phyloP scores from a whole-genome alignment of 2,329 filamentous ascomycete genomes.

The Neonectria hederae region DNA sequence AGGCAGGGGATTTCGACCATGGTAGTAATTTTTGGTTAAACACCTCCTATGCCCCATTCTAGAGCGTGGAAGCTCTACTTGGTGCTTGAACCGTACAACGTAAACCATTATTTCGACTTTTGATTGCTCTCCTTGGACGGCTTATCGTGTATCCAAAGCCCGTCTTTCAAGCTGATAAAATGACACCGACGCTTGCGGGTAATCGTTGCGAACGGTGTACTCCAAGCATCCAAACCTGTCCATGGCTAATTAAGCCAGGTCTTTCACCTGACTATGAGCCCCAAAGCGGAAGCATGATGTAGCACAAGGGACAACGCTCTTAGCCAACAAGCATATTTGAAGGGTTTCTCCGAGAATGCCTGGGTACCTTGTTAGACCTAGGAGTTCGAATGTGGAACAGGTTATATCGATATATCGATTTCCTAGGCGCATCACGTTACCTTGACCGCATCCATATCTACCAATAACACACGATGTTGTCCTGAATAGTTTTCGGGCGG shows the following conservation, averaged over 20 bases:
- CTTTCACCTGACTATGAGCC: not conserved
- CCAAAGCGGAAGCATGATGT: not conserved
- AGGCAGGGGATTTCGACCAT: not conserved
- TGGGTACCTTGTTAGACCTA: slow-evolving; percentile 8
- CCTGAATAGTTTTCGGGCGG: not conserved
- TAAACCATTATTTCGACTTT: not conserved
- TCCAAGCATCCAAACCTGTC: not conserved
- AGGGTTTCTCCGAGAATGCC: not conserved
- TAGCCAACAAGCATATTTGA: not conserved
- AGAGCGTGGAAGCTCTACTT: not conserved
- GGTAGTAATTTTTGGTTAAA: not conserved
- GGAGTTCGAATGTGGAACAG: not conserved
- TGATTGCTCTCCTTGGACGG: not conserved
- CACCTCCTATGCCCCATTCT: not conserved
- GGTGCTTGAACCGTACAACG: not conserved
- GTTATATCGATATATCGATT: no score
- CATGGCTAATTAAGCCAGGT: not conserved
- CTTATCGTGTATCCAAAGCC: not conserved
- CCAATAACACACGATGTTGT: not conserved
- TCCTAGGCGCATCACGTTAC: slow-evolving; percentile 21
- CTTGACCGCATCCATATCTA: slow-evolving; percentile 17
- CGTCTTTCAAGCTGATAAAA: not conserved
- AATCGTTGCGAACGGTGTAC: not conserved
- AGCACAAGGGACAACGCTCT: not conserved
- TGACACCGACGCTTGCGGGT: not conserved